Evolutionary conservation across 1,284 basidiomycete genomes (phyloP).

Genomic region (Cryptococcus amylolentus): DNA sequence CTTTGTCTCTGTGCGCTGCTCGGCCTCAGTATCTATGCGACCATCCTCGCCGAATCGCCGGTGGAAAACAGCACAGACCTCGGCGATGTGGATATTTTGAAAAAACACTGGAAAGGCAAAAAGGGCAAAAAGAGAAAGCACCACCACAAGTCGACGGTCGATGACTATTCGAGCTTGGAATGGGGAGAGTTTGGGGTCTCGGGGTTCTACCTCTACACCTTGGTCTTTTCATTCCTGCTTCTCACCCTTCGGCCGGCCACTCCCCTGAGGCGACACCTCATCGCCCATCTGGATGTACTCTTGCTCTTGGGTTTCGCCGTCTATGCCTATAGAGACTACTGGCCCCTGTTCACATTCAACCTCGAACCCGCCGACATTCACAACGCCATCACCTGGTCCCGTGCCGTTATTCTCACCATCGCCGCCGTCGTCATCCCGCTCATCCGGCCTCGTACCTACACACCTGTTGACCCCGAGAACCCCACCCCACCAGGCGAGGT

Average conservation of each 20-base stretch:
- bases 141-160: constrained; percentile 30
- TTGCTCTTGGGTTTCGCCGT: constrained; percentile 51
- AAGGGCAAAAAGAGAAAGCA: constrained; percentile 36
- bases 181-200: constrained; percentile 47
- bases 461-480: constrained; percentile 50
- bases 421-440: constrained; percentile 54
- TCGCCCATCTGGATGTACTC: constrained; percentile 46
- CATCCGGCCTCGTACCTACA: constrained; percentile 53
- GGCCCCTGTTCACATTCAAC: constrained; percentile 58
- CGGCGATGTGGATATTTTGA: constrained; percentile 4
- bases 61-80: background rate
- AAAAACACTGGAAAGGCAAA: constrained; percentile 24
- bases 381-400: constrained; percentile 48
- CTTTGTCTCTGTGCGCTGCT: constrained; percentile 39
- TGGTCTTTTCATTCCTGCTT: constrained; percentile 40
- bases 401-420: constrained; percentile 49
- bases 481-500: constrained; percentile 47
- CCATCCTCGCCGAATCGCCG: constrained; percentile 42
- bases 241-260: constrained; percentile 36
- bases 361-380: constrained; percentile 51
- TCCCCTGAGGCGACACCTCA: constrained; percentile 36
- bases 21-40: constrained; percentile 45
- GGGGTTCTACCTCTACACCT: constrained; percentile 42
- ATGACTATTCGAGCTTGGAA: constrained; percentile 45
- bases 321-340: constrained; percentile 63